Base-by-base conservation (phyloP, 1,139 yeast genomes). In the Diutina ranongensis region DNA sequence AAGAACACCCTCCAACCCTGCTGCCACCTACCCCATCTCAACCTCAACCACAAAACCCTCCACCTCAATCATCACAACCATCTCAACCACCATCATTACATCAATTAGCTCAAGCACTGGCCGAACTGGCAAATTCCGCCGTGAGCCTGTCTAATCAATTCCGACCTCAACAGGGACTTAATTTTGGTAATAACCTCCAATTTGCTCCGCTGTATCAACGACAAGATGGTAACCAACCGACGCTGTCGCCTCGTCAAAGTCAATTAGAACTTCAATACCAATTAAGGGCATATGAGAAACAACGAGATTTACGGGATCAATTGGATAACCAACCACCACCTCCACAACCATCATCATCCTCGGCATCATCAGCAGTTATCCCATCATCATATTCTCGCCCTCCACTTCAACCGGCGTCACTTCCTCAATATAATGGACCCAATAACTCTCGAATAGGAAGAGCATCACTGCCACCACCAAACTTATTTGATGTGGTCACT, bases 111-210 rank as follows among this genome's bases (percentile, higher is more conserved):
- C 34, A 31, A 31, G 15, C 13, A 31, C 34, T 31, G 34, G 15
- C 34, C 4, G 34, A 31, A n/a, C 13, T 12, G 13, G 28, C 40
- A 13, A 9, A 27, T 4, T 18, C 27, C 3, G 28, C 40, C 13
- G 27, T 18, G 5, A 7, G 20, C 8, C 42, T 25, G 8, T n/a
- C 31, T n/a, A 38, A 25, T 16, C 42, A 38, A 12, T 38, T 38
- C 31, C 25, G 42, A n/a, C 42, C 42, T 15, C 32, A 22, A 16
- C 42, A 38, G 22, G 42, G 42, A 7, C 42, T 38, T 13, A 25
- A 22, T 12, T 38, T 38, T 25, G 33, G 20, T 8, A 38, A 22
- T 12, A 25, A 15, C 32, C n/a, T 38, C n/a, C 42, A 21, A 27
- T 38, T 38, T 22, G 18, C 32, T 4, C 9, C 13, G 28, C 42